These are phyloP conservation scores for Colletotrichum lupini DNA, from an alignment of 2,329 filamentous ascomycete genomes.

Conservation along the genomic window DNA sequence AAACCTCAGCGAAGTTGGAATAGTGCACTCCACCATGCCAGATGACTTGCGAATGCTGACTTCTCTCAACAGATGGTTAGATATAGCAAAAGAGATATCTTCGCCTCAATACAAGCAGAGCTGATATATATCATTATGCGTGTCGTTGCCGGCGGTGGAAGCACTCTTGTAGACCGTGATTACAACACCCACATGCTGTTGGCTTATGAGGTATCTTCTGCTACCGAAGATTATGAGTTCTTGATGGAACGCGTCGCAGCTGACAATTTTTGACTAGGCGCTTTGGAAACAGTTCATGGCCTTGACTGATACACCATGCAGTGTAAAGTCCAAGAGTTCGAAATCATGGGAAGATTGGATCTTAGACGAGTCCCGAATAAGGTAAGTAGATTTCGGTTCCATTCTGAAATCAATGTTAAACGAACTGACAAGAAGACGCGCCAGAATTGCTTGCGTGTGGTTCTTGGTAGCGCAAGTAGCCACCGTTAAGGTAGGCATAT, in stretches of 20 bases:
- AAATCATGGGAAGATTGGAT: slow-evolving; percentile 26
- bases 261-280: not conserved
- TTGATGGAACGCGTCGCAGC: no score
- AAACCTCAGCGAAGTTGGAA: slow-evolving; percentile 9
- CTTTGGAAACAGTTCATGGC: slow-evolving; percentile 13
- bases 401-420: no score
- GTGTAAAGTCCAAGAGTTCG: not conserved
- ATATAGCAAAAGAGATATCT: not conserved
- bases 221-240: not conserved
- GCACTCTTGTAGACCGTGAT: not conserved
- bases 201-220: slow-evolving; percentile 13
- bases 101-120: slow-evolving; percentile 27
- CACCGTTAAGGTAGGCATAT: slow-evolving; percentile 2
- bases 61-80: not conserved
- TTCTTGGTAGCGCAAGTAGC: slow-evolving; percentile 25
- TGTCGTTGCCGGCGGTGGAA: slow-evolving; percentile 11
- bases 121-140: slow-evolving; percentile 33
- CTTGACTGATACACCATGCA: not conserved
- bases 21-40: not conserved
- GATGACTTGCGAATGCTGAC: not conserved
- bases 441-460: slow-evolving; percentile 19
- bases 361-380: slow-evolving; percentile 15
- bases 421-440: not conserved
- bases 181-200: slow-evolving; percentile 23
- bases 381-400: not conserved